Base-by-base conservation (phyloP, 75 land plant genomes). In the Isoetes taiwanensis region DNA sequence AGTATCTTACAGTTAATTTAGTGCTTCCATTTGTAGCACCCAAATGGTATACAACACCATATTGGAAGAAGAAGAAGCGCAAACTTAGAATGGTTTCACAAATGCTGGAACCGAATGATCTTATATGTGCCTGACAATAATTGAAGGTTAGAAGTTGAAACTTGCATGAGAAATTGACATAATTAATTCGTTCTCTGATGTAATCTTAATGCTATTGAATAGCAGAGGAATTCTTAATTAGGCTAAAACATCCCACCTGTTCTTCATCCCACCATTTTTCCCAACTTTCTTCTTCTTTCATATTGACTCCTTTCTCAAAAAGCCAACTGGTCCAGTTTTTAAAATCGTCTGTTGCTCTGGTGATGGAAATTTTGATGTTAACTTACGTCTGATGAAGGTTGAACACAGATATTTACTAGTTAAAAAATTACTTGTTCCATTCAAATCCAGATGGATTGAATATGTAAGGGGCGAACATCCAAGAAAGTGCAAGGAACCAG, bases 381-480 rank as follows among this genome's bases (percentile, higher is more conserved):
- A 27, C 10, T 10, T 9, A 26, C 10, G 57, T 9, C 11, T 56
- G 19, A 57, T 2, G 6, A 37, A 43, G 34, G 27, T 46, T 25
- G 43, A n/a, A n/a, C n/a, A n/a, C n/a, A 32, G 2, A 17, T 3
- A 26, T 24, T 37, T 17, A 11, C 32, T 14, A 28, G 33, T 2
- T 32, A 25, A 37, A 34, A 11, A 33, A 31, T 75, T 62, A 90
- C 97, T 91, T 91, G 54, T 86, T 85, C 97, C 97, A 91, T 61
- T 91, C 97, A 74, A 91, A 91, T 9, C 97, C 97, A 58, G 97
- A 80, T 23, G 97, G 97, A 67, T 91, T 91, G 69, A 91, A 91
- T 30, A 87, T 32, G 75, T 76, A 91, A 0, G 97, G 97, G 42
- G 94, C 94, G 69, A 72, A 83, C 8, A 91, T 75, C 97, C 97